Evolutionary conservation across 768 basidiomycete genomes (phyloP).

Genomic region (Kondoa malvinella): DNA sequence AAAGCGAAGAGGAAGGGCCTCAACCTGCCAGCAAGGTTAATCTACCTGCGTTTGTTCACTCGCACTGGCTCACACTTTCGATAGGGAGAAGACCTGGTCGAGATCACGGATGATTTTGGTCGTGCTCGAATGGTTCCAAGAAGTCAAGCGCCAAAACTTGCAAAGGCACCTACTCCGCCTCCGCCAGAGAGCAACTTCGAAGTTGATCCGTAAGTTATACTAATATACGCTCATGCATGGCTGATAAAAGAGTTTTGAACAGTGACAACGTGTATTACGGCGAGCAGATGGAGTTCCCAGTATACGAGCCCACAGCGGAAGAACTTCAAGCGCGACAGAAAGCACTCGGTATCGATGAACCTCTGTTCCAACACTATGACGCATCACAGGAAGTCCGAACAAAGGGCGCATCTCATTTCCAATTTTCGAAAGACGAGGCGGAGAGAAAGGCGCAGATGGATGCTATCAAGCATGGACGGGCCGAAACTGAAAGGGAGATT

Average conservation of each 20-base stretch:
- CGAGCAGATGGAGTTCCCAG: slow-evolving; percentile 52
- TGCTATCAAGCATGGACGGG: slow-evolving; percentile 41
- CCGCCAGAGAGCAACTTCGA: too few relatives aligned
- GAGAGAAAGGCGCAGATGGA: slow-evolving; percentile 65
- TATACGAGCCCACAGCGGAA: slow-evolving; percentile 69
- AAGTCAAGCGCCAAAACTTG: slow-evolving; percentile 18
- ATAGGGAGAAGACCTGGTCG: slow-evolving; percentile 19
- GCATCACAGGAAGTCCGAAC: slow-evolving; percentile 63
- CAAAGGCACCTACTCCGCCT: slow-evolving; percentile 10
- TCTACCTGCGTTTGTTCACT: neutral
- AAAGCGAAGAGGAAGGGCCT: neutral
- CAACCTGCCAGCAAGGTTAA: neutral
- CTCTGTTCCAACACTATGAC: slow-evolving; percentile 63
- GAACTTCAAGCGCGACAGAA: slow-evolving; percentile 56
- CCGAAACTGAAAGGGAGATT: neutral
- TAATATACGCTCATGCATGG: too few relatives aligned
- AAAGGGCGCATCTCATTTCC: slow-evolving; percentile 79
- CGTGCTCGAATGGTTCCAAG: slow-evolving; percentile 23
- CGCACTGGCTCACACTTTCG: neutral
- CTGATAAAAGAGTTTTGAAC: too few relatives aligned
- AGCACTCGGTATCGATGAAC: slow-evolving; percentile 53
- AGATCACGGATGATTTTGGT: slow-evolving; percentile 26
- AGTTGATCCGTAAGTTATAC: too few relatives aligned
- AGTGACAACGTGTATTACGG: slow-evolving; percentile 25
- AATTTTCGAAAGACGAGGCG: slow-evolving; percentile 74